Evolutionary conservation across 2,329 filamentous ascomycete genomes (phyloP).

Genomic region (Aspergillus caelatus): DNA sequence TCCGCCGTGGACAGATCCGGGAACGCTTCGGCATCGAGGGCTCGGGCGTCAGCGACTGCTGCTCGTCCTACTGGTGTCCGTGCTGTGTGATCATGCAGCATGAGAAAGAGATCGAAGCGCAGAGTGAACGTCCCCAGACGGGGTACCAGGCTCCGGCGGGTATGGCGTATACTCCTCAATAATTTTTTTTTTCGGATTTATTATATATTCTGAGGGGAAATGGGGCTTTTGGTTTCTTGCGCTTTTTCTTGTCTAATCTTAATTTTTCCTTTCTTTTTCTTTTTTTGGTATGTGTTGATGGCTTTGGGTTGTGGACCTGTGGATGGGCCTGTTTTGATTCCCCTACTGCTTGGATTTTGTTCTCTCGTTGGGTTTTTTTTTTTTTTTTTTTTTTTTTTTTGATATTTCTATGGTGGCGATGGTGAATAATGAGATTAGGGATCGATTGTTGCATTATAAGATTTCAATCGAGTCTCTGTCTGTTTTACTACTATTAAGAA

Average conservation of each 20-base stretch:
- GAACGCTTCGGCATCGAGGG: constrained; percentile 58
- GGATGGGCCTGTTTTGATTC: no score
- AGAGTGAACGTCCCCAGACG: constrained; percentile 17
- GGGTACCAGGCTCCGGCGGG: constrained; percentile 30
- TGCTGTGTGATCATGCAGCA: constrained; percentile 63
- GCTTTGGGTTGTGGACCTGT: no score
- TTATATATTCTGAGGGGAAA: not conserved
- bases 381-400: not conserved
- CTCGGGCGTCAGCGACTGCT: constrained; percentile 53
- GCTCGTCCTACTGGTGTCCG: constrained; percentile 57
- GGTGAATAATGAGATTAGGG: not conserved
- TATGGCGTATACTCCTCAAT: constrained; percentile 24
- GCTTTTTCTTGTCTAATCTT: not conserved
- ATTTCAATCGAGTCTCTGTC: not conserved
- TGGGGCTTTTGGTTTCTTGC: not conserved
- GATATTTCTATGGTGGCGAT: not conserved
- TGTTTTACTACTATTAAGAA: not conserved
- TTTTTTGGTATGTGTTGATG: not conserved
- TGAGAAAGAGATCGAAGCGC: constrained; percentile 54
- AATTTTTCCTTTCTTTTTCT: not conserved
- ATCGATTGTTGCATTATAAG: not conserved
- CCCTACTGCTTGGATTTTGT: not conserved
- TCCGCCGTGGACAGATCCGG: constrained; percentile 59
- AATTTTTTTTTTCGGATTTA: not conserved
- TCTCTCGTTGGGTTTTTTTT: no score